These are phyloP conservation scores for Drosera capensis DNA, from an alignment of 148 eudicot species.

Conservation along the genomic window DNA sequence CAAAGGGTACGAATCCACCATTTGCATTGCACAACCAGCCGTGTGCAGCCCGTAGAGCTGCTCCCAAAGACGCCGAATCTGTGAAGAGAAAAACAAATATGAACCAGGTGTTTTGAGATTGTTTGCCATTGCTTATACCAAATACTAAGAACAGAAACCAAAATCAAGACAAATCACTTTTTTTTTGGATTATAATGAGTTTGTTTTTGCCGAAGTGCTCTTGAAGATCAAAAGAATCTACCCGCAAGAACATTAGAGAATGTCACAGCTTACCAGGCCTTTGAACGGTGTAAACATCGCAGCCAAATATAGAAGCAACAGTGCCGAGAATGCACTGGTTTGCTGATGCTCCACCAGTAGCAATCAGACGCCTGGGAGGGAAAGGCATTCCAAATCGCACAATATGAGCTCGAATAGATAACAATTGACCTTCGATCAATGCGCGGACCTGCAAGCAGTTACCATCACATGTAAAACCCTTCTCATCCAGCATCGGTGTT, in stretches of 20 bases:
- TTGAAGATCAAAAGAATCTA: neutral
- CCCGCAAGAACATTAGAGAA: neutral
- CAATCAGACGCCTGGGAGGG: conserved; percentile 81
- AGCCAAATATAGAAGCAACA: conserved; percentile 75
- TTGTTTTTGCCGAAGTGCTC: neutral
- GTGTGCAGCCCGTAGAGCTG: conserved; percentile 86
- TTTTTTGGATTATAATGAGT: too few species aligned
- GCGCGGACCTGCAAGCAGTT: conserved; percentile 60
- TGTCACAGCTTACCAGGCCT: conserved; percentile 39
- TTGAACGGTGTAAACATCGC: conserved; percentile 68
- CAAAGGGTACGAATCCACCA: conserved; percentile 60
- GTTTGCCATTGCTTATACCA: neutral
- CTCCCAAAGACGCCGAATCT: conserved; percentile 87
- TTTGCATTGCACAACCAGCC: conserved; percentile 81
- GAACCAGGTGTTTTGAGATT: neutral
- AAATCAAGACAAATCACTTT: neutral
- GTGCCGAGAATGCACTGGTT: conserved; percentile 48
- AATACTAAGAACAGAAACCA: neutral
- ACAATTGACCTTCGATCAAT: conserved; percentile 68
- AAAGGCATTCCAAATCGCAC: conserved; percentile 91
- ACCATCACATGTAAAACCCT: too few species aligned
- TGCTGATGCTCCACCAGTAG: conserved; percentile 94
- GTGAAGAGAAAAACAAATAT: conserved; percentile 5
- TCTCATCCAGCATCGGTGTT: too few species aligned
- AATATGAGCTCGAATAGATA: conserved; percentile 75